phyloP scores from a whole-genome alignment of 192 early-diverging fungal genomes.

The Thoreauomyces humboldtii region DNA sequence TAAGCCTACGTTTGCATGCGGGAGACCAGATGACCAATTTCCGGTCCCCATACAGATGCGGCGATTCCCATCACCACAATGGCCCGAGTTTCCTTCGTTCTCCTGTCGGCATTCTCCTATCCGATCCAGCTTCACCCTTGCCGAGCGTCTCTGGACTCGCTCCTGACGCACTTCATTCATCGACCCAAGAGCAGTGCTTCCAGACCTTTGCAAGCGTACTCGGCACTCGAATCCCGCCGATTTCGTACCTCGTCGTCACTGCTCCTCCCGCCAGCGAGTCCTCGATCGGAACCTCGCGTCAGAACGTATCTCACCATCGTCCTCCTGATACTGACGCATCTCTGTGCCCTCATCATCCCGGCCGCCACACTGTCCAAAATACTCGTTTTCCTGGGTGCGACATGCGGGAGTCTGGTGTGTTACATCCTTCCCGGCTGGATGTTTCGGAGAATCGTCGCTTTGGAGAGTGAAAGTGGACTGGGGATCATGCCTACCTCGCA shows the following conservation, averaged over 20 bases:
- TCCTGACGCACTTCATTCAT: slow-evolving; percentile 35
- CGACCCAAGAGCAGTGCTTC: not conserved
- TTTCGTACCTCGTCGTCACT: not conserved
- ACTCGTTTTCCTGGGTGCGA: slow-evolving; percentile 28
- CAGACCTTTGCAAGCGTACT: not conserved
- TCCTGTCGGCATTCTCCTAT: slow-evolving; percentile 78
- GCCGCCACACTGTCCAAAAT: slow-evolving; percentile 14
- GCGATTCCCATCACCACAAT: slow-evolving; percentile 57
- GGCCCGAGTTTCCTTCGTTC: slow-evolving; percentile 74
- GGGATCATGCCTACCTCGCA: not conserved
- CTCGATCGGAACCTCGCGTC: not conserved
- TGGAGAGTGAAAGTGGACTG: not conserved
- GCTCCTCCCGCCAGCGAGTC: not conserved
- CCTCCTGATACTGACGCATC: slow-evolving; percentile 15
- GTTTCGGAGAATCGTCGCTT: slow-evolving; percentile 8
- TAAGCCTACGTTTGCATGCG: no score
- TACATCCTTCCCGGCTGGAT: slow-evolving; percentile 28
- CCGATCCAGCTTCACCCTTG: slow-evolving; percentile 87
- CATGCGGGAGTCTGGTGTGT: slow-evolving; percentile 29
- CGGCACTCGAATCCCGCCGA: not conserved
- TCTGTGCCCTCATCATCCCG: slow-evolving; percentile 10
- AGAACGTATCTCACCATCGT: slow-evolving; percentile 2
- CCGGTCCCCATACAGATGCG: slow-evolving; percentile 41
- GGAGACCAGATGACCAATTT: no score
- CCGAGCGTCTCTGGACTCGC: slow-evolving; percentile 77